A percentile compares a stretch with the other conserved stretches of the same genome.
phyloP scores from a whole-genome alignment of 345 rosid species.

The Populus euphratica region DNA sequence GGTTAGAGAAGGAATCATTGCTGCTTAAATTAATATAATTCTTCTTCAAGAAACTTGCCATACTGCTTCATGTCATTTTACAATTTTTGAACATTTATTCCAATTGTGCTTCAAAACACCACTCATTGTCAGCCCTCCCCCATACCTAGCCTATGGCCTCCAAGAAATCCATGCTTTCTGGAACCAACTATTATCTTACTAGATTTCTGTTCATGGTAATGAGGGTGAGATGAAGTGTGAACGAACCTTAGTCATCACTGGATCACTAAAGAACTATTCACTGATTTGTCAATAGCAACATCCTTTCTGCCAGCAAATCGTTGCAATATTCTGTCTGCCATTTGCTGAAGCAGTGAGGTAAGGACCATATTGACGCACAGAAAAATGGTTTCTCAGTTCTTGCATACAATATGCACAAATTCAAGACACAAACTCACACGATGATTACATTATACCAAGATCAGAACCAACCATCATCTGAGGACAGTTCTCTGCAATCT shows the following conservation, averaged over 20 bases:
- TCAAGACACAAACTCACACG: background rate
- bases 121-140: background rate
- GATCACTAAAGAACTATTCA: too few species aligned
- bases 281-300: background rate
- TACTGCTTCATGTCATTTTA: background rate
- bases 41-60: too few species aligned
- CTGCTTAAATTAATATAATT: too few species aligned
- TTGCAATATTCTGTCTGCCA: background rate
- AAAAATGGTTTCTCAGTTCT: background rate
- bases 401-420: background rate
- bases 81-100: background rate
- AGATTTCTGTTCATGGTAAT: background rate
- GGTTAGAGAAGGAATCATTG: background rate
- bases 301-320: background rate
- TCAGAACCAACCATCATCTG: background rate
- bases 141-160: background rate
- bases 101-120: background rate
- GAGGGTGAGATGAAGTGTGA: background rate
- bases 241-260: background rate
- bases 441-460: background rate
- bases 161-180: background rate
- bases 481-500: background rate
- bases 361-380: background rate
- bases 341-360: background rate
- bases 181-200: background rate